Conservation (phyloP, 2,329 filamentous ascomycete genomes). For the Neobulgaria alba region DNA sequence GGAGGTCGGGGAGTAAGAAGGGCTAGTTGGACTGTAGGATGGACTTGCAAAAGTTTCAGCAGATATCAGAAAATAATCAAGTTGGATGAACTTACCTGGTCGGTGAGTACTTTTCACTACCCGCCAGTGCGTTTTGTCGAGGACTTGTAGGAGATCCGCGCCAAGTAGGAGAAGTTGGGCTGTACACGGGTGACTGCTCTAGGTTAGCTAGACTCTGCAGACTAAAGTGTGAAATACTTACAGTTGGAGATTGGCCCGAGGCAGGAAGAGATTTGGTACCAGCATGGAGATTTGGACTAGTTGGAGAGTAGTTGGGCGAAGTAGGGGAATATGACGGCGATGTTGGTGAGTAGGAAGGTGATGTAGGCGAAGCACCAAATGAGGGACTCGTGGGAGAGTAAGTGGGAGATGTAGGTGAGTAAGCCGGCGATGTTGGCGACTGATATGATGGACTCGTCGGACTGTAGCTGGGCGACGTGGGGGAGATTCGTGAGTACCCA, state of each 20-base stretch:
- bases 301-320: slow-evolving; percentile 3
- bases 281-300: slow-evolving; percentile 4
- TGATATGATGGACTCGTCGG: slow-evolving; percentile 29
- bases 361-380: too few species aligned
- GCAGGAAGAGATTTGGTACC: not conserved
- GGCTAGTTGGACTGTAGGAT: slow-evolving; percentile 5
- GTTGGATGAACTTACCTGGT: slow-evolving; percentile 1
- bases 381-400: slow-evolving; percentile 5
- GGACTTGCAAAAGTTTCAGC: not conserved
- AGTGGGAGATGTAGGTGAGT: not conserved
- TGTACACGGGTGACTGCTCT: too few species aligned
- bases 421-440: slow-evolving; percentile 45
- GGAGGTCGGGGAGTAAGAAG: slow-evolving; percentile 3
- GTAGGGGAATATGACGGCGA: not conserved
- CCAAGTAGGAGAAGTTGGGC: slow-evolving; percentile 7
- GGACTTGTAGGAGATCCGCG: slow-evolving; percentile 8
- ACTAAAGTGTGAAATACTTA: not conserved
- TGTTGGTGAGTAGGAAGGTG: not conserved
- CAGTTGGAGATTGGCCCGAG: not conserved
- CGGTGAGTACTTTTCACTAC: slow-evolving; percentile 5
- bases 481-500: slow-evolving; percentile 48
- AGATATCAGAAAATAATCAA: not conserved
- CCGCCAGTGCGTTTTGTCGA: not conserved
- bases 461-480: slow-evolving; percentile 37
- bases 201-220: not conserved